Evolutionary conservation across 2,329 filamentous ascomycete genomes (phyloP).

Genomic region (Fusarium haematococcum): DNA sequence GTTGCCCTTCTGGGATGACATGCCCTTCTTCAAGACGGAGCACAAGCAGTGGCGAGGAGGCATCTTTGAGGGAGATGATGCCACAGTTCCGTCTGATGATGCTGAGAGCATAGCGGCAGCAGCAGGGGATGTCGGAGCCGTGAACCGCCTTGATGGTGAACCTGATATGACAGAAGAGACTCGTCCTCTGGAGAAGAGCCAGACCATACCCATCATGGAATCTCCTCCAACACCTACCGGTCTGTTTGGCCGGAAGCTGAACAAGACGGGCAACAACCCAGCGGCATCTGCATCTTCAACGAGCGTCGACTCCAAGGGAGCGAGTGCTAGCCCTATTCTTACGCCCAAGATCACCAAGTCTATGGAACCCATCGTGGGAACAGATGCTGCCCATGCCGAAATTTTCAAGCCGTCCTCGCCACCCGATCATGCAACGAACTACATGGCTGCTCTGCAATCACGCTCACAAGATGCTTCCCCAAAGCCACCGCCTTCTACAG

Average conservation of each 20-base stretch:
- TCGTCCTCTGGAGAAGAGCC: constrained; percentile 66
- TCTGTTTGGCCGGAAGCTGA: constrained; percentile 64
- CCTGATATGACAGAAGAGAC: constrained; percentile 54
- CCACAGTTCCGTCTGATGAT: constrained; percentile 48
- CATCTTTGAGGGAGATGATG: constrained; percentile 74
- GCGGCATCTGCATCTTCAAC: constrained; percentile 59
- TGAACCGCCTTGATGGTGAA: constrained; percentile 57
- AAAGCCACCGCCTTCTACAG: constrained; percentile 50
- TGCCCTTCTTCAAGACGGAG: constrained; percentile 87
- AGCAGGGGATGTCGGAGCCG: constrained; percentile 61
- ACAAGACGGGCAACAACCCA: constrained; percentile 49
- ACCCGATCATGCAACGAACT: constrained; percentile 70
- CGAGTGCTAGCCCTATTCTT: constrained; percentile 49
- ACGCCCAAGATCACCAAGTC: constrained; percentile 56
- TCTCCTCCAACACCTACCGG: constrained; percentile 50
- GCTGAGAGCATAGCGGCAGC: constrained; percentile 45
- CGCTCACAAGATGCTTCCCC: constrained; percentile 69
- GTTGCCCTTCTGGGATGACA: constrained; percentile 94
- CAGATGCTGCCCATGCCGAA: constrained; percentile 75
- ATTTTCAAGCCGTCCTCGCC: constrained; percentile 69
- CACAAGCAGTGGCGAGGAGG: constrained; percentile 86
- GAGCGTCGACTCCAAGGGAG: constrained; percentile 60
- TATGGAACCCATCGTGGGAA: constrained; percentile 74
- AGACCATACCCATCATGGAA: constrained; percentile 61
- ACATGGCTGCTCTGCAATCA: constrained; percentile 77